These are phyloP conservation scores for Xylaria sp. DNA, from an alignment of 2,329 filamentous ascomycete species.

Conservation along the genomic window DNA sequence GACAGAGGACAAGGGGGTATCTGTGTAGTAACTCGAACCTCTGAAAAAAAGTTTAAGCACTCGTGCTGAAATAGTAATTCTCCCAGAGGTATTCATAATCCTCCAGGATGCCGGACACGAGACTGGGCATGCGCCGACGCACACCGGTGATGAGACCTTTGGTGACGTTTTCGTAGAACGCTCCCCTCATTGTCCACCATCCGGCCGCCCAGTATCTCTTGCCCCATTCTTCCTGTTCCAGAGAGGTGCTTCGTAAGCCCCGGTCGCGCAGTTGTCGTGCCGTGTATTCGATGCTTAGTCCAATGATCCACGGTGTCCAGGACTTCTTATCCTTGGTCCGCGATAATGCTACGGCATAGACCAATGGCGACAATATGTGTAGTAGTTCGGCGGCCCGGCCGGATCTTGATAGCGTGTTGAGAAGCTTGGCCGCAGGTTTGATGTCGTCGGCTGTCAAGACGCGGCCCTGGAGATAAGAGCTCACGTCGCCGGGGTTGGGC, in stretches of 20 bases:
- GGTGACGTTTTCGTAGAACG: slow-evolving; percentile 93
- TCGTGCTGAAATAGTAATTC: slow-evolving; percentile 89
- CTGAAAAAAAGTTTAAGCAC: slow-evolving; percentile 41
- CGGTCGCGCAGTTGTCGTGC: slow-evolving; percentile 84
- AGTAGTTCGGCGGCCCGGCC: slow-evolving; percentile 86
- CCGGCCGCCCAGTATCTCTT: slow-evolving; percentile 89
- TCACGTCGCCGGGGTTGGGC: slow-evolving; percentile 83
- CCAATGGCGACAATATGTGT: slow-evolving; percentile 87
- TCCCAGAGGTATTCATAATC: slow-evolving; percentile 99
- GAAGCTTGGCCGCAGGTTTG: slow-evolving; percentile 85
- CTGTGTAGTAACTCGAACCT: neutral
- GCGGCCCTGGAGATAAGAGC: slow-evolving; percentile 85
- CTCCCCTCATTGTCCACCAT: slow-evolving; percentile 98
- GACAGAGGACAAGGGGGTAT: neutral
- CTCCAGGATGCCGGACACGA: slow-evolving; percentile 86
- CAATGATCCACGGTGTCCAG: slow-evolving; percentile 93
- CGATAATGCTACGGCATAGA: slow-evolving; percentile 86
- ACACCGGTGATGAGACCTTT: slow-evolving; percentile 78
- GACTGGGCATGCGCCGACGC: slow-evolving; percentile 78
- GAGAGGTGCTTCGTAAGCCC: slow-evolving; percentile 80
- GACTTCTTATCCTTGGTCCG: slow-evolving; percentile 76
- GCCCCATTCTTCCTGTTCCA: slow-evolving; percentile 90
- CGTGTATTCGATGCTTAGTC: slow-evolving; percentile 84
- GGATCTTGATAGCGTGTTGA: slow-evolving; percentile 81
- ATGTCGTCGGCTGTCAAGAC: slow-evolving; percentile 97